phyloP scores from a whole-genome alignment of 2,329 filamentous ascomycete genomes.

The Pseudomassariella vexata region DNA sequence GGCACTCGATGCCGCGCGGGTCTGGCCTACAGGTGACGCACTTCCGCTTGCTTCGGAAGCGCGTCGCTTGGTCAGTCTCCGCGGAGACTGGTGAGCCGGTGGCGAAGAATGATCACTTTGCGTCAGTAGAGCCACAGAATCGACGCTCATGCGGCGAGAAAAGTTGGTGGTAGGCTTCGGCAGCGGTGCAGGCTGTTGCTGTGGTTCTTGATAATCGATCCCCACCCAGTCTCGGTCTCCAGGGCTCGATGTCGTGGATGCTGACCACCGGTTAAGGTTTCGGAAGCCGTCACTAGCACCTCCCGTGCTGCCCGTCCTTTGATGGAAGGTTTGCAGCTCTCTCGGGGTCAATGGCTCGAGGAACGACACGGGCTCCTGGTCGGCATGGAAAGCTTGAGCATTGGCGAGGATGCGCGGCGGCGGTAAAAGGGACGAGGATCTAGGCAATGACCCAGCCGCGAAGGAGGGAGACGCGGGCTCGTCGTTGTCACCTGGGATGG shows the following conservation, averaged over 20 bases:
- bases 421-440: conserved; percentile 18
- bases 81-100: conserved; percentile 12
- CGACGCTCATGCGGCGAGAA: conserved; percentile 38
- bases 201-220: conserved; percentile 10
- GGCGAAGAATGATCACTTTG: conserved; percentile 7
- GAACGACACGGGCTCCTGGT: no score
- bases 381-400: conserved; percentile 7
- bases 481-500: conserved; percentile 10
- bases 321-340: no score
- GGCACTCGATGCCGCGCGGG: conserved; percentile 5
- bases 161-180: conserved; percentile 27
- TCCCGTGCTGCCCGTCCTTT: conserved; percentile 19
- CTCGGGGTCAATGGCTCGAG: conserved; percentile 12
- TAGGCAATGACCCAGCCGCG: conserved; percentile 12
- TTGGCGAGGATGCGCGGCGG: conserved; percentile 16
- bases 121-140: conserved; percentile 29
- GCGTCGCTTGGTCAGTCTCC: conserved; percentile 19
- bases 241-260: conserved; percentile 46
- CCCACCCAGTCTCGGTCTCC: conserved; percentile 33
- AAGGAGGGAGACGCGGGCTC: conserved; percentile 10
- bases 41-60: conserved; percentile 20
- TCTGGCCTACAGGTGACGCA: conserved; percentile 11
- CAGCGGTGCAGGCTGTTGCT: conserved; percentile 13
- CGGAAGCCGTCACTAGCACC: conserved; percentile 36
- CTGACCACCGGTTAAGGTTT: conserved; percentile 48